Percentiles rank a stretch among this genome's conserved stretches.
These are phyloP conservation scores for Eragrostis curvula DNA, from an alignment of 176 grass and related monocot genomes.

Conservation along the genomic window DNA sequence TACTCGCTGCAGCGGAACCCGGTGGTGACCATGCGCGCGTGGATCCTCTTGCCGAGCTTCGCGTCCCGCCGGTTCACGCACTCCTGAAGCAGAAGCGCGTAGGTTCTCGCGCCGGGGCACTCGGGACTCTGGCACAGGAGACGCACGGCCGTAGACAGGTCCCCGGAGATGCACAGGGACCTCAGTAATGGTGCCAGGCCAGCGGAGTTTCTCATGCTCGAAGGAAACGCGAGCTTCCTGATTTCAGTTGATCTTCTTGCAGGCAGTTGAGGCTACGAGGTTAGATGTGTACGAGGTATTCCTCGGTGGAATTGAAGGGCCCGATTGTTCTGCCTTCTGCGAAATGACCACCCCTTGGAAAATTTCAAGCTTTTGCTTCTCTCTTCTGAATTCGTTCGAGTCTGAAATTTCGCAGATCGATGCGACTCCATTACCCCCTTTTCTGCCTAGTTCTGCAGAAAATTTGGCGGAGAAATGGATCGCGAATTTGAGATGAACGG, in stretches of 20 bases:
- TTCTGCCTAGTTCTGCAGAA: too few relatives aligned
- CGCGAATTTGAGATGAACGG: too few relatives aligned
- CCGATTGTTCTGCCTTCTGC: too few relatives aligned
- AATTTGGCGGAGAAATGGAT: too few relatives aligned
- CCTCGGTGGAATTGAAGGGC: too few relatives aligned
- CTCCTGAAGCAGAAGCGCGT: slow-evolving; percentile 58
- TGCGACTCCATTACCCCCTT: too few relatives aligned
- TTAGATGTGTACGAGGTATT: too few relatives aligned
- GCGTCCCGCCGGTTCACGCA: slow-evolving; percentile 52
- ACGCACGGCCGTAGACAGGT: slow-evolving; percentile 39
- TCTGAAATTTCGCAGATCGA: too few relatives aligned
- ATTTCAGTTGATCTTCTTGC: neutral
- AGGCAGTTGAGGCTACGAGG: too few relatives aligned
- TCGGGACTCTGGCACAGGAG: slow-evolving; percentile 40
- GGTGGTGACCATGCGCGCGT: slow-evolving; percentile 51
- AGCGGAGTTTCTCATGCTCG: slow-evolving; percentile 28
- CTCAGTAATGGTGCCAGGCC: slow-evolving; percentile 30
- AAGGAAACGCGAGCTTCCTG: neutral
- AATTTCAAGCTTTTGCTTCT: too few relatives aligned
- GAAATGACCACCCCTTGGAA: too few relatives aligned
- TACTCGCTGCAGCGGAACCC: slow-evolving; percentile 37
- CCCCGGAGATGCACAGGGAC: slow-evolving; percentile 49
- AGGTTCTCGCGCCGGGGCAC: slow-evolving; percentile 17
- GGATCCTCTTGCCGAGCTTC: slow-evolving; percentile 61
- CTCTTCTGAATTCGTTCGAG: too few relatives aligned